Evolutionary conservation across 1,284 basidiomycete species (phyloP).

Genomic region (Exobasidium cylindrosporum): DNA sequence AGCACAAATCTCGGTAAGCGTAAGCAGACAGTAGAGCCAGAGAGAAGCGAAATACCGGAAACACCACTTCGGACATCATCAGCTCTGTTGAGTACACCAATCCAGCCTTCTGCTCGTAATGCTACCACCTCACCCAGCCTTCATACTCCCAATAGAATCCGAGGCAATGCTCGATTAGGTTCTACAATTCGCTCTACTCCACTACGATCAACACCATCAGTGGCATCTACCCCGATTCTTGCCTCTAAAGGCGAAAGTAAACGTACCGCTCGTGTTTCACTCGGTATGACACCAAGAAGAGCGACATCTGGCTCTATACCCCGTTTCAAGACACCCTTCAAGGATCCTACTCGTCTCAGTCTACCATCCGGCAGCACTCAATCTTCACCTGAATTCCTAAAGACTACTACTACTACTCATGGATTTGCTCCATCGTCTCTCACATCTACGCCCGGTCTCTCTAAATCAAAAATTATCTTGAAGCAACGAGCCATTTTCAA

Average conservation of each 20-base stretch:
- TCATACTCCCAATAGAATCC: not conserved
- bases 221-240: no score
- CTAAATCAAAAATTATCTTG: not conserved
- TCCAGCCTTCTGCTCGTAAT: not conserved
- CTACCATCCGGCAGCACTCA: not conserved
- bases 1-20: no score
- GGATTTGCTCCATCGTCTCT: no score
- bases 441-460: not conserved
- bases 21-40: no score
- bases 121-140: not conserved
- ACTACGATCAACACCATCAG: no score
- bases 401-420: no score
- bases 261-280: not conserved
- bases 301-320: not conserved
- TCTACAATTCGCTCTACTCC: not conserved
- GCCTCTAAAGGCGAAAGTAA: no score
- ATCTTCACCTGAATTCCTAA: not conserved
- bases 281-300: not conserved
- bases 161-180: not conserved
- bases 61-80: not conserved
- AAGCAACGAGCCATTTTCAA: conserved; percentile 1
- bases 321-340: conserved; percentile 14
- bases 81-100: not conserved
- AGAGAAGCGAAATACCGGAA: not conserved
- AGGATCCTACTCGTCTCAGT: not conserved